phyloP scores from a whole-genome alignment of 2,329 filamentous ascomycete species.

The Neocatenulostroma microsporum region DNA sequence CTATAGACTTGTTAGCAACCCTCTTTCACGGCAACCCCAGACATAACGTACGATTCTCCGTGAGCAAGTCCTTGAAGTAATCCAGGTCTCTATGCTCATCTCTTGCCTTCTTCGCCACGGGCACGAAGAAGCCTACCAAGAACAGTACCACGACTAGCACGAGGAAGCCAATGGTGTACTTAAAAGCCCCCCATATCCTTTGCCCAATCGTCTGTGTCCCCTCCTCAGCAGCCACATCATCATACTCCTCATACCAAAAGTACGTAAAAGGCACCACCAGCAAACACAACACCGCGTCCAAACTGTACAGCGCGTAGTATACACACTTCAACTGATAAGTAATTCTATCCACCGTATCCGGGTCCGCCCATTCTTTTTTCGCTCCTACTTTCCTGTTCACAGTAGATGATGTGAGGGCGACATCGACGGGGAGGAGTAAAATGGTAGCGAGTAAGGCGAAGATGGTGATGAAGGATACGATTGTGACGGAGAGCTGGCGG shows the following conservation, averaged over 20 bases:
- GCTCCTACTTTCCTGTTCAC: conserved; percentile 64
- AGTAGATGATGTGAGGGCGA: conserved; percentile 88
- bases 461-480: conserved; percentile 78
- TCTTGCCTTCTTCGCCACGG: conserved; percentile 59
- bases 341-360: conserved; percentile 68
- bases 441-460: conserved; percentile 85
- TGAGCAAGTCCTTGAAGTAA: conserved; percentile 78
- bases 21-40: no score
- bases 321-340: conserved; percentile 74
- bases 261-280: conserved; percentile 91
- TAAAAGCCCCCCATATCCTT: conserved; percentile 74
- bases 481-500: conserved; percentile 70
- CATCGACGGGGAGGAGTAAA: conserved; percentile 86
- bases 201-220: conserved; percentile 63
- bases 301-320: conserved; percentile 86
- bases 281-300: conserved; percentile 84
- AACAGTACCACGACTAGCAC: conserved; percentile 74
- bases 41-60: conserved; percentile 61
- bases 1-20: conserved; percentile 32
- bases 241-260: conserved; percentile 97
- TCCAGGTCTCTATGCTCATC: conserved; percentile 71
- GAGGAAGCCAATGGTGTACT: conserved; percentile 84
- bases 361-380: conserved; percentile 93
- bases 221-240: conserved; percentile 77
- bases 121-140: conserved; percentile 88